Conservation (phyloP, 257 asterid species). For the Anisodus tanguticus region DNA sequence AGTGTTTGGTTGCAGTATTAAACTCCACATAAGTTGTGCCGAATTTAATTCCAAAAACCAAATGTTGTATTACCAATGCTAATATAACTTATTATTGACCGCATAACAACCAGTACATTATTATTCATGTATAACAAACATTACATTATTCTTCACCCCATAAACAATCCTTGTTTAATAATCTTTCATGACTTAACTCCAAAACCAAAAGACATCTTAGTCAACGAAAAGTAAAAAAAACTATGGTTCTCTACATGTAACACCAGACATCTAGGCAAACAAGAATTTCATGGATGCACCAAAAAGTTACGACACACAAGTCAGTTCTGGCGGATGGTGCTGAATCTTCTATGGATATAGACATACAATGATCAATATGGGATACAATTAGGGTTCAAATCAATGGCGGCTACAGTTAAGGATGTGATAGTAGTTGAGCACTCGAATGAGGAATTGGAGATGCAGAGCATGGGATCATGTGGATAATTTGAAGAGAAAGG, state of each 20-base stretch:
- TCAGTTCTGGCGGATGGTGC: not conserved
- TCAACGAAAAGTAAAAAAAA: not conserved
- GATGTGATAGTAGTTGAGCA: slow-evolving; percentile 1
- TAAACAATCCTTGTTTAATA: not conserved
- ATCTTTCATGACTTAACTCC: not conserved
- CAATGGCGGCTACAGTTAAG: not conserved
- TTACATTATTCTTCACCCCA: not conserved
- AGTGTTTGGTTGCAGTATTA: not conserved
- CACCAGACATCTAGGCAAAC: not conserved
- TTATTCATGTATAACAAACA: not conserved
- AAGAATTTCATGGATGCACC: slow-evolving; percentile 2
- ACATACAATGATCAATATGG: not conserved
- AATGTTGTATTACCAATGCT: not conserved
- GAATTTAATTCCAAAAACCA: not conserved
- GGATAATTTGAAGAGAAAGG: not conserved
- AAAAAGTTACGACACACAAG: not conserved
- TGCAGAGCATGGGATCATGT: not conserved
- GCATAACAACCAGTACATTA: not conserved
- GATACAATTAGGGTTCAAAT: not conserved
- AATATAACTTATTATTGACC: not conserved
- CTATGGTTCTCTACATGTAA: not conserved
- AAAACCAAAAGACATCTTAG: not conserved
- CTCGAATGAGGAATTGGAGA: not conserved
- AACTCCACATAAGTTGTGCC: not conserved
- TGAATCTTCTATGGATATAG: not conserved